Percentiles rank a stretch among this genome's conserved stretches.
Evolutionary conservation across 768 basidiomycete genomes (phyloP).

Genomic region (Xerocomellus chrysenteron): DNA sequence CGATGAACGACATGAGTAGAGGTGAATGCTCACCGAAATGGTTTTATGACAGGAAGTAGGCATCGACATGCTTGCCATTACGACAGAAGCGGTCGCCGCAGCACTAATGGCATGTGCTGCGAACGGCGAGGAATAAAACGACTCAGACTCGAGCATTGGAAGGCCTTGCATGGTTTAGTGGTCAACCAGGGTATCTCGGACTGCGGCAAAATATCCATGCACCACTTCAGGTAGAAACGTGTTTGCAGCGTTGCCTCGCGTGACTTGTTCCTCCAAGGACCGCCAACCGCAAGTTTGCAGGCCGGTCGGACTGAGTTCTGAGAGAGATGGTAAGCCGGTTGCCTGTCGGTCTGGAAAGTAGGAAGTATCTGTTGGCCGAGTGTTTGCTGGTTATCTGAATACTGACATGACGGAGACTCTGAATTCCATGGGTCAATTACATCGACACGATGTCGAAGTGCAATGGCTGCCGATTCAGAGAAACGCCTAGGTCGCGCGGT

Average conservation of each 20-base stretch:
- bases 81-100: slow-evolving; percentile 32
- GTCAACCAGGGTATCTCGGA: slow-evolving; percentile 19
- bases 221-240: slow-evolving; percentile 28
- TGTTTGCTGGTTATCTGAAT: neutral
- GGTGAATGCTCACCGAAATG: slow-evolving; percentile 30
- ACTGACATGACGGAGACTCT: neutral
- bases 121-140: slow-evolving; percentile 26
- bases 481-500: slow-evolving; percentile 10
- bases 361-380: neutral
- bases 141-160: slow-evolving; percentile 29
- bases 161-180: slow-evolving; percentile 33
- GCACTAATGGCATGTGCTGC: slow-evolving; percentile 32
- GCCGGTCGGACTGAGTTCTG: neutral
- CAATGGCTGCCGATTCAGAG: neutral
- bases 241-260: slow-evolving; percentile 30
- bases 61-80: slow-evolving; percentile 29
- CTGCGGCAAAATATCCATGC: slow-evolving; percentile 24
- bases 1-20: slow-evolving; percentile 13
- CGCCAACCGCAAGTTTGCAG: slow-evolving; percentile 2
- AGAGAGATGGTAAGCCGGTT: neutral
- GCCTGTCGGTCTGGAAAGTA: neutral
- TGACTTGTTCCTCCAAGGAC: slow-evolving; percentile 8
- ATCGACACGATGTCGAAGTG: neutral
- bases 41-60: slow-evolving; percentile 26
- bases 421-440: neutral